Conservation (phyloP, 768 basidiomycete species). For the Pholiota microspora region DNA sequence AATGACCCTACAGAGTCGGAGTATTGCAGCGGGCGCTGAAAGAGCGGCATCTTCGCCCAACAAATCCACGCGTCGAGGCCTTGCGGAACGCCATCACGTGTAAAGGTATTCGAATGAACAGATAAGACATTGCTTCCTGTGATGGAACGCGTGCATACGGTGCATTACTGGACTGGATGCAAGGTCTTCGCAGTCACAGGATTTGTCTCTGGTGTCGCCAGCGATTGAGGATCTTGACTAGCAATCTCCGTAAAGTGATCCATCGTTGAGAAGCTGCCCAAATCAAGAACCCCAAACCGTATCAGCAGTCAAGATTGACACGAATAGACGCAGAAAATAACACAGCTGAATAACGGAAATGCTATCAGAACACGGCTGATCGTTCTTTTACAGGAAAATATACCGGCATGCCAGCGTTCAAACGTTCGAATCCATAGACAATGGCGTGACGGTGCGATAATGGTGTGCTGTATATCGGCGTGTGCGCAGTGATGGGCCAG, state of each 20-base stretch:
- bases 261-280: neutral
- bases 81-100: constrained; percentile 13
- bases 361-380: constrained; percentile 2
- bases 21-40: constrained; percentile 7
- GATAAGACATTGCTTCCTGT: constrained; percentile 13
- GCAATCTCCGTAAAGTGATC: constrained; percentile 15
- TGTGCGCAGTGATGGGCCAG: neutral
- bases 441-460: neutral
- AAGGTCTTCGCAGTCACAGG: constrained; percentile 13
- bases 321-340: neutral
- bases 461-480: neutral
- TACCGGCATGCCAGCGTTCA: constrained; percentile 1
- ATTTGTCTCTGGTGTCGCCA: constrained; percentile 8
- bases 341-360: neutral
- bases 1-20: constrained; percentile 11
- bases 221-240: constrained; percentile 11
- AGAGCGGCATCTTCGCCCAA: constrained; percentile 12
- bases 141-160: constrained; percentile 9
- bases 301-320: constrained; percentile 1
- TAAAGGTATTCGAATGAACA: neutral
- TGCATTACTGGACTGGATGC: neutral
- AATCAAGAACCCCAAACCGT: neutral
- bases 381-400: neutral
- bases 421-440: neutral
- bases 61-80: constrained; percentile 7